Evolutionary conservation across 139 green algal genomes (phyloP).

Genomic region (Chlamydomonas incerta): DNA sequence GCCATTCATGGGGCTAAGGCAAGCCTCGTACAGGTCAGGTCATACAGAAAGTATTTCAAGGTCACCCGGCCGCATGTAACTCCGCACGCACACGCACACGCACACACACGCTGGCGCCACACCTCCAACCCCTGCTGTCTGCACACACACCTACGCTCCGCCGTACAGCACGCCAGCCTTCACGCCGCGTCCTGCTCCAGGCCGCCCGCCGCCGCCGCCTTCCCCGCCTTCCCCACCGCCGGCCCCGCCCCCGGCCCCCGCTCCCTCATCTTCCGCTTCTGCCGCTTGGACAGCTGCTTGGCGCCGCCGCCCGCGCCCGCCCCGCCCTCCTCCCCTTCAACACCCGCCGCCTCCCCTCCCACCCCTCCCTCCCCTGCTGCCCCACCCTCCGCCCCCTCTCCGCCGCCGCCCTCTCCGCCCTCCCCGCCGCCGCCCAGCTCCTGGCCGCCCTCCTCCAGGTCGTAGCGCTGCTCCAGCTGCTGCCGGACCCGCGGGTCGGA

Average conservation of each 20-base stretch:
- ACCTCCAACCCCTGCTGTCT: no score
- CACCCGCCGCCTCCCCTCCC: not conserved
- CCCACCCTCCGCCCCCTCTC: not conserved
- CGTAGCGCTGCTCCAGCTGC: conserved; percentile 38
- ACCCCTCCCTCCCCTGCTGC: not conserved
- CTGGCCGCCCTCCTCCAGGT: conserved; percentile 28
- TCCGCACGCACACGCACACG: no score
- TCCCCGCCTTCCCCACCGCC: not conserved
- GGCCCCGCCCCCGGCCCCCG: not conserved
- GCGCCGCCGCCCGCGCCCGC: not conserved
- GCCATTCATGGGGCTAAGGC: no score
- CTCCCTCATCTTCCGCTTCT: not conserved
- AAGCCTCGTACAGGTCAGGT: no score
- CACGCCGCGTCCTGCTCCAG: no score
- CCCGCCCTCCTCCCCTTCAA: not conserved
- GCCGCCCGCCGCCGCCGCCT: not conserved
- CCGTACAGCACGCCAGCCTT: no score
- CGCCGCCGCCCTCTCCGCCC: conserved; percentile 1
- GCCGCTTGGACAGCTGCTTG: conserved; percentile 1
- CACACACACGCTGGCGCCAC: no score
- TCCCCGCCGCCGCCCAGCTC: not conserved
- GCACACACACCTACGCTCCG: no score
- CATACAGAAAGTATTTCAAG: no score
- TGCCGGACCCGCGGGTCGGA: conserved; percentile 37
- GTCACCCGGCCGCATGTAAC: no score